Evolutionary conservation across 1,139 yeast species (phyloP).

Genomic region (Taphrina pruni): DNA sequence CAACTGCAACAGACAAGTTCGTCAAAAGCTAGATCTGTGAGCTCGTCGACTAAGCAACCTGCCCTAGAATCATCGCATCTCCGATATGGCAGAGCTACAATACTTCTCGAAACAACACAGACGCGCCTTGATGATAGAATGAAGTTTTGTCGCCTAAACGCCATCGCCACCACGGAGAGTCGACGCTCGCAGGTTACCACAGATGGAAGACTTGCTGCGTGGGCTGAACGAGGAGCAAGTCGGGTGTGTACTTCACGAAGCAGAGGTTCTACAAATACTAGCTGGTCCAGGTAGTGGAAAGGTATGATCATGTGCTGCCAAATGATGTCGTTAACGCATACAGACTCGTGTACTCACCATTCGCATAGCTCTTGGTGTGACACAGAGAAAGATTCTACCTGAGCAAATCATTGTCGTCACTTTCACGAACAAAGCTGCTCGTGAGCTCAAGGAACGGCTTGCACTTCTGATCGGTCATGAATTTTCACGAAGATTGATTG

Average conservation of each 20-base stretch:
- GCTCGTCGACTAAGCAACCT: no score
- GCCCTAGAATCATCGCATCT: no score
- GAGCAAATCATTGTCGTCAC: slow-evolving; percentile 77
- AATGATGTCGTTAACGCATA: not conserved
- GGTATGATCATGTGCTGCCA: not conserved
- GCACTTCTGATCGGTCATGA: slow-evolving; percentile 54
- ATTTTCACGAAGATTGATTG: slow-evolving; percentile 57
- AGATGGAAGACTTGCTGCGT: slow-evolving; percentile 9
- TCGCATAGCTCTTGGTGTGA: slow-evolving; percentile 69
- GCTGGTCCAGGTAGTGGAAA: slow-evolving; percentile 87
- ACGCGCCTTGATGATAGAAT: no score
- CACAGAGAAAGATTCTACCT: slow-evolving; percentile 62
- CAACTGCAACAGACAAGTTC: no score
- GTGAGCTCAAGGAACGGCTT: slow-evolving; percentile 74
- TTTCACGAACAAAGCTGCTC: slow-evolving; percentile 88
- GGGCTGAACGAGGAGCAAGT: slow-evolving; percentile 28
- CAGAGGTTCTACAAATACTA: slow-evolving; percentile 64
- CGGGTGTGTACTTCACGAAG: slow-evolving; percentile 33
- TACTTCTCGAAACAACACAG: no score
- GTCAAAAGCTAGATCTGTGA: no score
- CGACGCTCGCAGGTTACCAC: not conserved
- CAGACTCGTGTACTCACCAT: slow-evolving; percentile 79
- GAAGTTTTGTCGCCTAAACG: no score
- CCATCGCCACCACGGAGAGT: not conserved
- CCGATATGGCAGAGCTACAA: no score